These are phyloP conservation scores for Salix suchowensis DNA, from an alignment of 345 rosid genomes.

Conservation along the genomic window DNA sequence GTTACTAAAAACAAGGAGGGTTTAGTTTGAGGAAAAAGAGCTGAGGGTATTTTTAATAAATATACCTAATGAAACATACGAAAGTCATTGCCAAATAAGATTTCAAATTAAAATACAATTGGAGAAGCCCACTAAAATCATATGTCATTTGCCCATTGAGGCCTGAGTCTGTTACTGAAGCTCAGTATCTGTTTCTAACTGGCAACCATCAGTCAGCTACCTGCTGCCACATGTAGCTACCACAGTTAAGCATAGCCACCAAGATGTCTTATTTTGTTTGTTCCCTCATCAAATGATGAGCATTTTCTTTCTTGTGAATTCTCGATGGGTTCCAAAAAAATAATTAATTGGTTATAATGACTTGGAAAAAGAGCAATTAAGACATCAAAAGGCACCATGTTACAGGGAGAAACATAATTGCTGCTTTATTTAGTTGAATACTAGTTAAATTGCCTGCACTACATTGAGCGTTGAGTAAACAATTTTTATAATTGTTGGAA, in stretches of 20 bases:
- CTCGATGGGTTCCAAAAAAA: too few relatives aligned
- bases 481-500: too few relatives aligned
- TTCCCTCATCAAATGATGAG: not conserved
- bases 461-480: too few relatives aligned
- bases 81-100: not conserved
- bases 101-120: not conserved
- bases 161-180: not conserved
- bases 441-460: too few relatives aligned
- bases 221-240: not conserved
- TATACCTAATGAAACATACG: not conserved
- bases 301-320: not conserved
- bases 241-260: not conserved
- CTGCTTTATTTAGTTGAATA: too few relatives aligned
- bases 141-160: not conserved
- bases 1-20: not conserved
- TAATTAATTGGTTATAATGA: too few relatives aligned
- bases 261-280: not conserved
- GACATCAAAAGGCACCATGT: not conserved
- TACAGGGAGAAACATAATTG: not conserved
- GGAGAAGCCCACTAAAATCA: not conserved
- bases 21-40: not conserved
- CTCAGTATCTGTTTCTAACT: too few relatives aligned
- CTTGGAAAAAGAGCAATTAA: too few relatives aligned
- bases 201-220: not conserved
- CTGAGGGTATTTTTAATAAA: not conserved